Base-by-base conservation (phyloP, 805 yeast species). In the Yamadazyma nakazawae region DNA sequence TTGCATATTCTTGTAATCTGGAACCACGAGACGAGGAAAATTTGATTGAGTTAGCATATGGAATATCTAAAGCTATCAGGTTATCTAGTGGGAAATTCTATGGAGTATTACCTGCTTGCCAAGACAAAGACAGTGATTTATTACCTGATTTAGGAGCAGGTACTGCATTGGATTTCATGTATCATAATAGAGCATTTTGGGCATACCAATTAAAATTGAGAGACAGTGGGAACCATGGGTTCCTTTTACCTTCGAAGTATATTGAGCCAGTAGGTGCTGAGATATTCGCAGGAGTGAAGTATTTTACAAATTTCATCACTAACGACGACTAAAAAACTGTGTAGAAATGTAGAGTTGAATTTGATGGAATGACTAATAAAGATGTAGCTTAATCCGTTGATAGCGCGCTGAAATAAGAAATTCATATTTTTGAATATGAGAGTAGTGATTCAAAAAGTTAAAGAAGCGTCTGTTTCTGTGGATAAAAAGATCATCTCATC, bases 391-490 rank as follows among this genome's bases (percentile, higher is more conserved):
- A 34, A 10, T 34, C 21, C 24, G 24, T 5, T 10, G 9, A 37
- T 24, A 21, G 13, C 40, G 40, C 37, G 37, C 13, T 34, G n/a
- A 19, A 37, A 3, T 21, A 34, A 14, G n/a, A n/a, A 26, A 24
- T 38, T 13, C 14, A 13, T 16, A 32, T 18, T 16, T 28, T 5
- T 7, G 37, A 24, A 1, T 16, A 92, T 92, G 99, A 84, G 82
- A 62, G 88, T 91, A 2, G 96, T 94, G 1, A 79, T 94, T 30
- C 99, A 94, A 61, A 81, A 87, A 59, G 98, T 92, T 6, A 87
- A 85, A 51, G 75, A 78, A 40, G 98, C 97, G 0, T 85, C 96
- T 0, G 99, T 94, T 0, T 80, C 88, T 0, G 99, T 94, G 0
- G 88, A 90, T 43, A 70, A 74, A 8, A 60, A 75, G 42, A 72